Evolutionary conservation across 768 basidiomycete genomes (phyloP), one percentile per base, ranked within the genome.

Genomic region (Rhodotorula diobovata): DNA sequence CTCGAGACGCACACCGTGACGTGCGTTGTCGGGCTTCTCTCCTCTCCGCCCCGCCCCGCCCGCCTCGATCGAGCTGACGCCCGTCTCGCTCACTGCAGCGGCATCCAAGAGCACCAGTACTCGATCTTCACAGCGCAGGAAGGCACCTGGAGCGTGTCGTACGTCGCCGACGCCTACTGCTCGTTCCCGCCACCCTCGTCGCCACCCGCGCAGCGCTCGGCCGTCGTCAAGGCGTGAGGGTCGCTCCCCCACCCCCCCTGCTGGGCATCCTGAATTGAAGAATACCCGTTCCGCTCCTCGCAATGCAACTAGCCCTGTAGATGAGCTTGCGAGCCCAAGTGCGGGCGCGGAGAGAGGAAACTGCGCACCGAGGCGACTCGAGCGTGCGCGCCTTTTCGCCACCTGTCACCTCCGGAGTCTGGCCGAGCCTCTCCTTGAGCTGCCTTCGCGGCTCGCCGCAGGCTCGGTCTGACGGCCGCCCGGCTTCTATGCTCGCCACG

Each of bases 1-100:
- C 84, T 94, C 14, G 92, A 94, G 81, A 91, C 91, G 28, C 92
- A 94, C 77, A 94, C 92, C 0, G 90, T 93, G 30, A 90, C 90
- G 25, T 88, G 89, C 5, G 84, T 92, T 93, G 30, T 90, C 90
- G 25, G 87, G 89, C 5, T 84, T 92, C 30, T 12, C 4, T 12
- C 20, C 15, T 28, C 30, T 34, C 4, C 46, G 20, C 23, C 25
- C 25, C 20, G 9, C 20, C 18, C 57, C 10, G 11, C 35, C 54
- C 30, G n/a, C 9, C 23, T 46, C 18, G n/a, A 16, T n/a, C 14
- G 23, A 23, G 1, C 39, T 55, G 34, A 37, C 28, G n/a, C 23
- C n/a, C 55, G 35, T 21, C 43, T 35, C 34, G 20, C 50, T 34
- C 9, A 8, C 54, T 30, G 41, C 70, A 76, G 76, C 30, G 76